Conservation (phyloP, 495 filamentous ascomycete genomes). For the Bacidia gigantensis region DNA sequence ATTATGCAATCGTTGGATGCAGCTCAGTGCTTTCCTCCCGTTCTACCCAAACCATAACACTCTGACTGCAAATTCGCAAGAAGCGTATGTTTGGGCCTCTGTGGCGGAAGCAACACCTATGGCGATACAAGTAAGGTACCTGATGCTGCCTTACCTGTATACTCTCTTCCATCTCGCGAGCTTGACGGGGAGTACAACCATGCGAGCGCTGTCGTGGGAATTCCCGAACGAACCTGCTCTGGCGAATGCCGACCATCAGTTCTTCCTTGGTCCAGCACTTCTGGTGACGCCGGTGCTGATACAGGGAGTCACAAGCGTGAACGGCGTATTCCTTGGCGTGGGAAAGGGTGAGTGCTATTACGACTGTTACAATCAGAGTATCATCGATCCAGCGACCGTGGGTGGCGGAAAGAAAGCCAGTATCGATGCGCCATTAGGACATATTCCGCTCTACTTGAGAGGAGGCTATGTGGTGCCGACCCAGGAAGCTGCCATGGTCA, state of each 20-base stretch:
- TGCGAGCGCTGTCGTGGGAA: slow-evolving; percentile 75
- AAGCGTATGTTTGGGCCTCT: slow-evolving; percentile 61
- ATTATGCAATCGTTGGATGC: slow-evolving; percentile 79
- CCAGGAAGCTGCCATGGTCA: slow-evolving; percentile 61
- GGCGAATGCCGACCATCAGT: slow-evolving; percentile 55
- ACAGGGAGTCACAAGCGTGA: slow-evolving; percentile 48
- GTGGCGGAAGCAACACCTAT: slow-evolving; percentile 51
- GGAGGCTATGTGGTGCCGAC: slow-evolving; percentile 56
- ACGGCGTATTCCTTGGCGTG: slow-evolving; percentile 67
- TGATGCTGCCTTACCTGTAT: slow-evolving; percentile 68
- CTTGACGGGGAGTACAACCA: slow-evolving; percentile 54
- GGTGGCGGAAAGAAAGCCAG: slow-evolving; percentile 52
- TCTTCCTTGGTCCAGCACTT: slow-evolving; percentile 58
- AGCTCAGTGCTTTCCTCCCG: slow-evolving; percentile 71
- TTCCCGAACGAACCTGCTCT: slow-evolving; percentile 65
- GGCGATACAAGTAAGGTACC: slow-evolving; percentile 64
- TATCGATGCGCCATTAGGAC: slow-evolving; percentile 58
- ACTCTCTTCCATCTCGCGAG: slow-evolving; percentile 63
- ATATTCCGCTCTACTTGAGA: slow-evolving; percentile 65
- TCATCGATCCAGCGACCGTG: slow-evolving; percentile 30
- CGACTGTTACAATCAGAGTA: slow-evolving; percentile 61
- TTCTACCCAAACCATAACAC: slow-evolving; percentile 82
- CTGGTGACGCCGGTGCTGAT: slow-evolving; percentile 61
- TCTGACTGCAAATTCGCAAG: slow-evolving; percentile 48
- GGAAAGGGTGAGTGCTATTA: slow-evolving; percentile 57